These are phyloP conservation scores for Lenwebbia sp. DNA, from an alignment of 345 rosid genomes.

Conservation along the genomic window DNA sequence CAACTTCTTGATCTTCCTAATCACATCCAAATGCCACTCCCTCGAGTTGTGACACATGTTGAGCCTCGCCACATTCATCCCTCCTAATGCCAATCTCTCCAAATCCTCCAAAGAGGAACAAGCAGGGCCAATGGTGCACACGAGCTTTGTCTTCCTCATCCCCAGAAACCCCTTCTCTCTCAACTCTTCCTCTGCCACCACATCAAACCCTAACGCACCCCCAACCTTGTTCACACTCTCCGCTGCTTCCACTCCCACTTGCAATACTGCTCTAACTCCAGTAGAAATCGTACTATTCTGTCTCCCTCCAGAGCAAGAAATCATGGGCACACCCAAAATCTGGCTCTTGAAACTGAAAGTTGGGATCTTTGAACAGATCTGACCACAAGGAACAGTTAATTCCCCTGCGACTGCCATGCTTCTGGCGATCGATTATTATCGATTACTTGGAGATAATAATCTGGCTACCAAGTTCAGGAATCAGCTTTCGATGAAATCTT, in stretches of 20 bases:
- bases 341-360: slow-evolving; percentile 7
- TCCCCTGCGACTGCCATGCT: slow-evolving; percentile 30
- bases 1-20: slow-evolving; percentile 44
- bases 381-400: slow-evolving; percentile 7
- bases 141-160: slow-evolving; percentile 67
- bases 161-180: slow-evolving; percentile 57
- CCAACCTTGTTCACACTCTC: slow-evolving; percentile 9
- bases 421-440: neutral
- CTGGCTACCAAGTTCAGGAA: neutral
- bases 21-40: slow-evolving; percentile 58
- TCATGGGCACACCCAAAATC: slow-evolving; percentile 2
- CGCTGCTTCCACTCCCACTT: slow-evolving; percentile 6
- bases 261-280: slow-evolving; percentile 20
- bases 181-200: slow-evolving; percentile 39
- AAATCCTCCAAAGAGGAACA: slow-evolving; percentile 43
- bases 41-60: slow-evolving; percentile 64
- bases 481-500: neutral
- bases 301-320: slow-evolving; percentile 9
- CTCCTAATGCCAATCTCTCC: slow-evolving; percentile 50
- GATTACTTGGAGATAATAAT: neutral
- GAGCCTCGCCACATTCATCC: slow-evolving; percentile 74
- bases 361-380: slow-evolving; percentile 1
- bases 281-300: neutral
- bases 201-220: slow-evolving; percentile 26
- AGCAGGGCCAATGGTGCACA: slow-evolving; percentile 67